Conservation (phyloP, 1,284 basidiomycete genomes). For the Moesziomyces sp. region DNA sequence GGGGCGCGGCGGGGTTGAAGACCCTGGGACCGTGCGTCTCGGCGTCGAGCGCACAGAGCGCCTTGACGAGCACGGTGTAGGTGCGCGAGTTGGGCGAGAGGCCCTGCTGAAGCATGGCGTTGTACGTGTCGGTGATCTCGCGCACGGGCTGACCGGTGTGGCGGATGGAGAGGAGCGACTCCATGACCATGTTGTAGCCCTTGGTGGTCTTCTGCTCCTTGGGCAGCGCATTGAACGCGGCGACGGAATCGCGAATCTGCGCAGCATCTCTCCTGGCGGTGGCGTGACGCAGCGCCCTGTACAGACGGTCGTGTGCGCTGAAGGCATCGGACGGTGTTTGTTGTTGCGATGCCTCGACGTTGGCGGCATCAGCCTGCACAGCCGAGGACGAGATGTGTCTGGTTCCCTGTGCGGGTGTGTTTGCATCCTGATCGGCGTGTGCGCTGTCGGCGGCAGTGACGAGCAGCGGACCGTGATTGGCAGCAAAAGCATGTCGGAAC, state of each 20-base stretch:
- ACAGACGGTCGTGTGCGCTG: conserved; percentile 24
- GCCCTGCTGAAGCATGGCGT: conserved; percentile 77
- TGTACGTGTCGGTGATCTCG: conserved; percentile 78
- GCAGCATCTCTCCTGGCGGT: conserved; percentile 15
- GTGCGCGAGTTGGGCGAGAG: conserved; percentile 77
- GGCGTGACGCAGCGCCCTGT: conserved; percentile 20
- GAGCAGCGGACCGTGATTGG: conserved; percentile 30
- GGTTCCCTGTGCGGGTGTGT: conserved; percentile 3
- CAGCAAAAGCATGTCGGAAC: conserved; percentile 43
- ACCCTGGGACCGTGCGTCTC: conserved; percentile 72
- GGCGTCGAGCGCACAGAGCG: conserved; percentile 78
- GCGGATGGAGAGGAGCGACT: conserved; percentile 73
- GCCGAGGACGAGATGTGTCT: conserved; percentile 20
- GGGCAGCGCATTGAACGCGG: conserved; percentile 56
- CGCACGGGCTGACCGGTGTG: conserved; percentile 73
- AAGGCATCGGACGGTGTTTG: no score
- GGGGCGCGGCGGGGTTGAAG: not conserved
- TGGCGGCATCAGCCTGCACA: not conserved
- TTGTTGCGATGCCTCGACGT: not conserved
- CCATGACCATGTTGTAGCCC: conserved; percentile 78
- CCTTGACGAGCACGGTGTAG: conserved; percentile 77
- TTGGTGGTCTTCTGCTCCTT: conserved; percentile 39
- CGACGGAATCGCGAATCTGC: conserved; percentile 20
- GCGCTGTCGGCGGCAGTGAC: conserved; percentile 14
- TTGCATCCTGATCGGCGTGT: not conserved